Percentiles rank a stretch among this genome's conserved stretches.
Evolutionary conservation across 805 yeast genomes (phyloP).

Genomic region (Wickerhamiella allomyrinae): DNA sequence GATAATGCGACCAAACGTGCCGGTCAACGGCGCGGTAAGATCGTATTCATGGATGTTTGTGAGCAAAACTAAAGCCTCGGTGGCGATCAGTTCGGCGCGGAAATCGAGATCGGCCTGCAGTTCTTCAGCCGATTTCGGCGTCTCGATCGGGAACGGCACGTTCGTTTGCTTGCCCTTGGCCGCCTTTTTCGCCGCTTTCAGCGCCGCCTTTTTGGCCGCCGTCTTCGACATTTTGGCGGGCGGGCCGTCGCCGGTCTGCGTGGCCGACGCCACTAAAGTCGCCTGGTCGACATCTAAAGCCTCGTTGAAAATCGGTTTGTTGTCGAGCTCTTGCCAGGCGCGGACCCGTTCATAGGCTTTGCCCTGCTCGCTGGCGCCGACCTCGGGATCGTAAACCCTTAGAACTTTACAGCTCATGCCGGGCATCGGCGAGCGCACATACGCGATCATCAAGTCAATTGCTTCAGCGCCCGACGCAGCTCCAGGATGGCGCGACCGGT

Average conservation of each 20-base stretch:
- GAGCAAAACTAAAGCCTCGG: slow-evolving; percentile 31
- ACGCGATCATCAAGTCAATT: slow-evolving; percentile 23
- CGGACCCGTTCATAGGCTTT: slow-evolving; percentile 19
- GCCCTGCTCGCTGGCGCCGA: background rate
- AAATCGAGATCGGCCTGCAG: slow-evolving; percentile 21
- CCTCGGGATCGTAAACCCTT: slow-evolving; percentile 21
- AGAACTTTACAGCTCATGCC: slow-evolving; percentile 22
- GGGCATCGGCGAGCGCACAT: slow-evolving; percentile 17
- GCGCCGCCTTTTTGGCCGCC: slow-evolving; percentile 19
- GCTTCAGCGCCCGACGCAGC: slow-evolving; percentile 24
- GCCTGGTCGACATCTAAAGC: slow-evolving; percentile 9
- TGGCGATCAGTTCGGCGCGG: slow-evolving; percentile 24
- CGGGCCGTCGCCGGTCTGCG: background rate
- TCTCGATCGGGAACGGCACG: slow-evolving; percentile 8
- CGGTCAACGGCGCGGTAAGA: slow-evolving; percentile 25
- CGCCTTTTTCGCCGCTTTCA: slow-evolving; percentile 18
- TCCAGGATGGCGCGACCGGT: slow-evolving; percentile 19
- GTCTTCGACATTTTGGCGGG: slow-evolving; percentile 19
- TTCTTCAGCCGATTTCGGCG: slow-evolving; percentile 18
- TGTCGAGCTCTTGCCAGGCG: slow-evolving; percentile 24
- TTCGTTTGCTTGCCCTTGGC: slow-evolving; percentile 10
- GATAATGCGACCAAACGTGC: slow-evolving; percentile 13
- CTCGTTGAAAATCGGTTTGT: slow-evolving; percentile 14
- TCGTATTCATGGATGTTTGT: slow-evolving; percentile 29
- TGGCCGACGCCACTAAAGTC: slow-evolving; percentile 1